Base-by-base conservation (phyloP, 345 rosid species). In the Iberis pinnata region DNA sequence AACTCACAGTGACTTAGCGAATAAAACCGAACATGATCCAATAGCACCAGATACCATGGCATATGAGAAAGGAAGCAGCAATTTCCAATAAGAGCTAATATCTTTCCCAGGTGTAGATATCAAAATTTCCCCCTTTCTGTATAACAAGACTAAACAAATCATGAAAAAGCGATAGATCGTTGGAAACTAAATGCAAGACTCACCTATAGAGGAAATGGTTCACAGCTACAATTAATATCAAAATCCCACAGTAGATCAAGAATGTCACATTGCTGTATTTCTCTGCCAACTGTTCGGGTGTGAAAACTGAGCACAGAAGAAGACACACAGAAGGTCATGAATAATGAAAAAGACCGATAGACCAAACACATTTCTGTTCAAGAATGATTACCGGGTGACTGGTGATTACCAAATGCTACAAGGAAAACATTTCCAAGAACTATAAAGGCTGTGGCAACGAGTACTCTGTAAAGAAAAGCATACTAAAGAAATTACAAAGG, bases 1-100 rank as follows among this genome's bases (percentile, higher is more conserved):
- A 41, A 78, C 98, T 78, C 71, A 92, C 96, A 92, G 84, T 53
- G 98, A 92, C 79, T 92, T 92, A 58, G 98, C 98, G 49, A 88
- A 92, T 71, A 92, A 76, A 60, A 92, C 98, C 12, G 98, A 92
- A 76, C 84, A 92, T 44, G 98, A 88, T 63, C 98, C 98, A 53
- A 92, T 70, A 35, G 98, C 98, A 31, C 98, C 98, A 3, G 98
- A 92, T 63, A 92, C 98, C 55, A 85, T 70, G 41, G 98, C 98
- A 73, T 84, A 92, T 5, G 98, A 88, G 73, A 92, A 88, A 32
- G 98, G 98, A 70, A 87, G 86, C 50, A 92, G 63, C 84, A 77
- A 78, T 11, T 72, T 81, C 96, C 98, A 92, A 69, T 84, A 81
- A 2, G 82, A 80, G 70, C 71, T 75, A 66, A 80, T 75, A 29